Evolutionary conservation across 495 filamentous ascomycete genomes (phyloP), one percentile per base, ranked within the genome.

Genomic region (Annulohypoxylon bovei): DNA sequence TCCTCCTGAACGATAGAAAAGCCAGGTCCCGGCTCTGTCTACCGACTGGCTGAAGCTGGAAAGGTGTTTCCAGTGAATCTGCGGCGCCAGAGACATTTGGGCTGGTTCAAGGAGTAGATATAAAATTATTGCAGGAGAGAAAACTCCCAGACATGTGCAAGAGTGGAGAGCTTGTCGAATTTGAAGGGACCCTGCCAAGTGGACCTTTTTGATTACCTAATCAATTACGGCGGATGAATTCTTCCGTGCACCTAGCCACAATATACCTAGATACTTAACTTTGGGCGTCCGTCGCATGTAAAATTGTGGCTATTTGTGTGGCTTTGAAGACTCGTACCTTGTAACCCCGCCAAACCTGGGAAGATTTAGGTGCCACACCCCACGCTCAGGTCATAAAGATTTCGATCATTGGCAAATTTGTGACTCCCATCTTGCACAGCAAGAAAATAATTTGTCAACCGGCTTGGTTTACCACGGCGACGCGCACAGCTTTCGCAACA

Each of bases 301-400:
- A n/a, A n/a, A n/a, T n/a, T n/a, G 44, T 49, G 44, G 44, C 44
- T 27, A 49, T 4, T 14, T 1, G 23, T 30, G 47, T 52, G 25
- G 47, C 46, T 50, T 35, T 40, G 6, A 16, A 16, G 5, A 16
- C 16, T 20, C n/a, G 39, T 42, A 42, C 39, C 39, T 42, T 42
- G 39, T n/a, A 64, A 72, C 69, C 69, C 69, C 69, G 63, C 69
- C 69, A 72, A 68, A 59, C 22, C 42, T 39, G 39, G 32, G 11
- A 9, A 9, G 11, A 5, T 58, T 72, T 42, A 23, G 47, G 65
- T 62, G 65, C 70, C 70, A 72, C 70, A 72, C 70, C 70, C 70
- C 70, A 72, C 70, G 70, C 65, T 68, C 70, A 68, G 70, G 65
- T 72, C 70, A 65, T 72, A 72, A 72, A 72, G 70, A 72, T 72